These are phyloP conservation scores for Lachnellula subtilissima DNA, from an alignment of 2,329 filamentous ascomycete genomes.

Conservation along the genomic window DNA sequence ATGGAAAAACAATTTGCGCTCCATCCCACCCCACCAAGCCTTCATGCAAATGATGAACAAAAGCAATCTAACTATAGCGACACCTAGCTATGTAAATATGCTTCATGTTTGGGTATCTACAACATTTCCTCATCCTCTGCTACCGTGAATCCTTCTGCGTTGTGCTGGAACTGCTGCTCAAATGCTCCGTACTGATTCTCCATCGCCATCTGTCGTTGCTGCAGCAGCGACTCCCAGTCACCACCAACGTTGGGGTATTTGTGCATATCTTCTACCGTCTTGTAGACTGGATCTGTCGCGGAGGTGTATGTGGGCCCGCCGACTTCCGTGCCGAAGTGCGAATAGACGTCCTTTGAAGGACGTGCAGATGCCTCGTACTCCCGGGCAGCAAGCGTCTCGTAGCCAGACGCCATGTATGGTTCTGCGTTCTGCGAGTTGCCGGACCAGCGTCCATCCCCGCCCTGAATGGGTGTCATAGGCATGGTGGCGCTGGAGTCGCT, in stretches of 20 bases:
- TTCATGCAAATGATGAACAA: constrained; percentile 1
- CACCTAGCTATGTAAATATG: constrained; percentile 19
- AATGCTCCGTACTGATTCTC: constrained; percentile 31
- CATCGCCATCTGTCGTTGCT: constrained; percentile 27
- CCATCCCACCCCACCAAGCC: not conserved
- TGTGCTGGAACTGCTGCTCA: constrained; percentile 20
- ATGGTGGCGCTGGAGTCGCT: constrained; percentile 30
- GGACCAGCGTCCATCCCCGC: constrained; percentile 49
- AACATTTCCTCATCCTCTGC: constrained; percentile 32
- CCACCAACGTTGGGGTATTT: constrained; percentile 22
- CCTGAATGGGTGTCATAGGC: constrained; percentile 45
- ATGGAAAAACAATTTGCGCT: constrained; percentile 2
- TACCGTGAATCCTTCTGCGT: constrained; percentile 14
- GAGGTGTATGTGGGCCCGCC: constrained; percentile 44
- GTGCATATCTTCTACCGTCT: constrained; percentile 23
- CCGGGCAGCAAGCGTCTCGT: constrained; percentile 62
- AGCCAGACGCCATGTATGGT: constrained; percentile 81
- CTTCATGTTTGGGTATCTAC: constrained; percentile 24
- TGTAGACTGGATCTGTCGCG: constrained; percentile 67
- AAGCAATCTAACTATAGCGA: constrained; percentile 17
- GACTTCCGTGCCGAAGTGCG: constrained; percentile 39
- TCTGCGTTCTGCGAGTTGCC: constrained; percentile 25
- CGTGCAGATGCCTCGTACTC: constrained; percentile 54
- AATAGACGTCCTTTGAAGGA: constrained; percentile 39
- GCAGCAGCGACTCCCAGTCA: constrained; percentile 21